A percentile compares a stretch with the other conserved stretches of the same genome.
Conservation (phyloP, 2,329 filamentous ascomycete species). For the Sporothrix dimorphospora region DNA sequence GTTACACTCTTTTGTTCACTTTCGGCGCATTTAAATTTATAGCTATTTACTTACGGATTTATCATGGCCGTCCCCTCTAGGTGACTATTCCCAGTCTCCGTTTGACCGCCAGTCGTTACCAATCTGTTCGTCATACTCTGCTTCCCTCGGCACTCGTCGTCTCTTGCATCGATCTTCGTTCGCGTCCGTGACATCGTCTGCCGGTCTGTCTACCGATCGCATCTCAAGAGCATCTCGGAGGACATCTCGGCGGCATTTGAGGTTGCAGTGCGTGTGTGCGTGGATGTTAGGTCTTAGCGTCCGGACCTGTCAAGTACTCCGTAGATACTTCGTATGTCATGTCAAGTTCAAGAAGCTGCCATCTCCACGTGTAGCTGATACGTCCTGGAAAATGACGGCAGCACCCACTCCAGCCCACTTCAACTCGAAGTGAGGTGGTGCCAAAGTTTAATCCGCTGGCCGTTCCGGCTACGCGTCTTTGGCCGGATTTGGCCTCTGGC, state of each 20-base stretch:
- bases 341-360: too few species aligned
- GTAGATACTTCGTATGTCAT: too few species aligned
- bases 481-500: neutral
- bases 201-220: neutral
- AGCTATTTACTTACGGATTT: neutral
- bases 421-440: neutral
- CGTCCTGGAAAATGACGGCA: neutral
- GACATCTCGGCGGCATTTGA: constrained; percentile 8
- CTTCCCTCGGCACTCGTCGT: neutral
- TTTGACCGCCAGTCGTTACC: neutral
- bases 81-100: neutral
- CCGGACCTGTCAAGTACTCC: neutral
- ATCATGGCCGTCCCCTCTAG: neutral
- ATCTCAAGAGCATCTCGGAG: neutral
- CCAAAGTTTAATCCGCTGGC: neutral
- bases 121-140: constrained; percentile 1
- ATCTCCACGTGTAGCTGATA: neutral
- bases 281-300: neutral
- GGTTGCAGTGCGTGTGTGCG: constrained; percentile 10
- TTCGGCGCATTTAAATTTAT: too few species aligned
- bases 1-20: neutral
- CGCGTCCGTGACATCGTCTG: neutral
- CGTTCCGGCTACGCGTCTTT: neutral
- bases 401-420: neutral
- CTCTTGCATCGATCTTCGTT: neutral